Conservation (phyloP, 352 stramenopile species). For the Phytophthora megakarya region DNA sequence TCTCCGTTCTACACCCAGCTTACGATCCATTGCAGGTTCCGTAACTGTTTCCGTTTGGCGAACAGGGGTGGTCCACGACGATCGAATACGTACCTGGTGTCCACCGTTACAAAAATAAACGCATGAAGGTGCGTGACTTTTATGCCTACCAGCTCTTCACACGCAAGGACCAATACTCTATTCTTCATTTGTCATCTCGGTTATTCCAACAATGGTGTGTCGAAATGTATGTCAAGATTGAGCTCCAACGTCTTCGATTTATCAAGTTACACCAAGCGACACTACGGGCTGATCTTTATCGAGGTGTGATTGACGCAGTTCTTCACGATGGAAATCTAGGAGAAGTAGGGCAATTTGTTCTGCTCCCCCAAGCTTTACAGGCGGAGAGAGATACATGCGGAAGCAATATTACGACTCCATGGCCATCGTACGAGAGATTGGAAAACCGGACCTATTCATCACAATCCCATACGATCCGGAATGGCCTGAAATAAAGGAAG, state of each 20-base stretch:
- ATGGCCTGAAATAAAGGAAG: neutral
- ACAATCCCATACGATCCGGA: neutral
- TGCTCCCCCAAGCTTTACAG: slow-evolving; percentile 2
- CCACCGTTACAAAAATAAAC: neutral
- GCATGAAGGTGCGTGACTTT: neutral
- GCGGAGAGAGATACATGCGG: neutral
- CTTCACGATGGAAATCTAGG: neutral
- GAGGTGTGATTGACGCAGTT: neutral
- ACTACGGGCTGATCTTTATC: neutral
- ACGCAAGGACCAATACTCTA: too few species aligned
- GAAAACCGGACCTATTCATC: neutral
- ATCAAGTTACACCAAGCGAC: neutral
- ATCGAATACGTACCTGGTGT: too few species aligned
- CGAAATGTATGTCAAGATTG: too few species aligned
- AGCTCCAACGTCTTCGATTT: neutral
- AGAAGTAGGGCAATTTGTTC: slow-evolving; percentile 3
- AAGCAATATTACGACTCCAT: slow-evolving; percentile 7
- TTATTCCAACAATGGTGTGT: too few species aligned
- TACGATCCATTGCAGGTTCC: neutral
- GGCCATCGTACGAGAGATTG: neutral
- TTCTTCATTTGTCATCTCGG: too few species aligned
- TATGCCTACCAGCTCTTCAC: neutral
- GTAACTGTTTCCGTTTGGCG: neutral
- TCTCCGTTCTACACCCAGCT: neutral
- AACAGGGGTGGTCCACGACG: too few species aligned